Conservation (phyloP, 2,329 filamentous ascomycete species). For the Xylariales sp. region DNA sequence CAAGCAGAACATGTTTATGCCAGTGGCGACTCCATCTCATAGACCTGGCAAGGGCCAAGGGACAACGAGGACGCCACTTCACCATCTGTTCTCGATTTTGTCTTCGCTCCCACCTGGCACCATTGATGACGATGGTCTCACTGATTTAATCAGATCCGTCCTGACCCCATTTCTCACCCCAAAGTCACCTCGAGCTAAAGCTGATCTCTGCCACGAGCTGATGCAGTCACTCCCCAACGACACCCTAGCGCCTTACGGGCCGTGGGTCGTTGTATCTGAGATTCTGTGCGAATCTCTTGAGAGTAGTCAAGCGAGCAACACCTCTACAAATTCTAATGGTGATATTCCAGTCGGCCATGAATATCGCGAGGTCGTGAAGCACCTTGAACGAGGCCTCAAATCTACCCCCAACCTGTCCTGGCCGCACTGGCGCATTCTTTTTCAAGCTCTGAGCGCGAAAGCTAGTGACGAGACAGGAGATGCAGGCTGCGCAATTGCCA, state of each 20-base stretch:
- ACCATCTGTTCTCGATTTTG: slow-evolving; percentile 62
- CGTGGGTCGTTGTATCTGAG: slow-evolving; percentile 48
- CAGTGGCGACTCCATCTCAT: slow-evolving; percentile 63
- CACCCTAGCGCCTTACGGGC: slow-evolving; percentile 38
- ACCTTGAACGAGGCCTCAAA: slow-evolving; percentile 60
- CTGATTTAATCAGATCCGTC: slow-evolving; percentile 42
- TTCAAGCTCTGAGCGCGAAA: slow-evolving; percentile 50
- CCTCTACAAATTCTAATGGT: slow-evolving; percentile 31
- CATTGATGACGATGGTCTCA: slow-evolving; percentile 40
- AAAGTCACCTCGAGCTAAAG: slow-evolving; percentile 38
- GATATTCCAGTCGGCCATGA: slow-evolving; percentile 57
- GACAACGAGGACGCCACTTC: slow-evolving; percentile 54
- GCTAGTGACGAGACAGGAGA: slow-evolving; percentile 63
- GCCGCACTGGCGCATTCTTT: slow-evolving; percentile 48
- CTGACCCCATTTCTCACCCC: slow-evolving; percentile 55
- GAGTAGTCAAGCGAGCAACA: slow-evolving; percentile 29
- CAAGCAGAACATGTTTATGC: slow-evolving; percentile 53
- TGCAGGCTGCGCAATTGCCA: slow-evolving; percentile 58
- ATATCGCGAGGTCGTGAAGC: slow-evolving; percentile 63
- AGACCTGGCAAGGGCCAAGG: slow-evolving; percentile 47
- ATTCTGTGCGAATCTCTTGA: slow-evolving; percentile 39
- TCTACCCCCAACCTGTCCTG: slow-evolving; percentile 43
- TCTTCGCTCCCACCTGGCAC: slow-evolving; percentile 43
- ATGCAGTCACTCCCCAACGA: slow-evolving; percentile 44
- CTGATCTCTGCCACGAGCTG: slow-evolving; percentile 47